Percentiles rank a stretch among this genome's conserved stretches.
Evolutionary conservation across 2,329 filamentous ascomycete genomes (phyloP).

Genomic region (Chrysosporium queenslandicum): DNA sequence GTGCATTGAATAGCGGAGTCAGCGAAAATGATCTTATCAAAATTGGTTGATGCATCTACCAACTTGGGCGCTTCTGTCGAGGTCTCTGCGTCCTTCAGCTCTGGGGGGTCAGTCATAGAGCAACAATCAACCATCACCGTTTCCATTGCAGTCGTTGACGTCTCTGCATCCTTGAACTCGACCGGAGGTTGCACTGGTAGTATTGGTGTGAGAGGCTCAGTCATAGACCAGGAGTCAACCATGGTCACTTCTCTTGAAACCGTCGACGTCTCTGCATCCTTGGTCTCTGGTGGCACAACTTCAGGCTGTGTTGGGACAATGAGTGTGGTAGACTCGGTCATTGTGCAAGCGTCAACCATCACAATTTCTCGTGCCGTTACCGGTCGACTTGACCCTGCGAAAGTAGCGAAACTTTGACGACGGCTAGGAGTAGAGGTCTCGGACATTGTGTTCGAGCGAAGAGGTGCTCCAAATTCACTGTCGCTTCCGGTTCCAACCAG

Average conservation of each 20-base stretch:
- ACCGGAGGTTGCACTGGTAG: too few species aligned
- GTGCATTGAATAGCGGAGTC: conserved; percentile 37
- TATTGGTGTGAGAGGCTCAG: too few species aligned
- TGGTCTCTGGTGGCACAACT: not conserved
- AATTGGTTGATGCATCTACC: conserved; percentile 8
- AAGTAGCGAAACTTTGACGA: conserved; percentile 24
- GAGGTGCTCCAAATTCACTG: conserved; percentile 45
- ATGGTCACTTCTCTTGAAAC: too few species aligned
- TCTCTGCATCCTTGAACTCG: too few species aligned
- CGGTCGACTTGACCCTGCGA: conserved; percentile 24
- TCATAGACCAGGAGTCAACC: too few species aligned
- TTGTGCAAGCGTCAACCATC: conserved; percentile 53
- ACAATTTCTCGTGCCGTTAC: conserved; percentile 23
- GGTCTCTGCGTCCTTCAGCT: too few species aligned
- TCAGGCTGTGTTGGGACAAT: not conserved
- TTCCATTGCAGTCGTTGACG: too few species aligned
- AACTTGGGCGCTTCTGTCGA: not conserved
- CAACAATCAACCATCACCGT: too few species aligned
- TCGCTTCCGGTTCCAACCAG: conserved; percentile 61
- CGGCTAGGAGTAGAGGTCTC: conserved; percentile 32
- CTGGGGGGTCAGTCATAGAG: too few species aligned
- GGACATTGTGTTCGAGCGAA: conserved; percentile 30
- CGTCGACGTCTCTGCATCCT: conserved; percentile 2
- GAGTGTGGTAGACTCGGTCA: conserved; percentile 45
- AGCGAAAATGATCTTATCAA: conserved; percentile 19